Base-by-base conservation (phyloP, 495 filamentous ascomycete genomes). In the Pseudomonodictys pantanalensis region DNA sequence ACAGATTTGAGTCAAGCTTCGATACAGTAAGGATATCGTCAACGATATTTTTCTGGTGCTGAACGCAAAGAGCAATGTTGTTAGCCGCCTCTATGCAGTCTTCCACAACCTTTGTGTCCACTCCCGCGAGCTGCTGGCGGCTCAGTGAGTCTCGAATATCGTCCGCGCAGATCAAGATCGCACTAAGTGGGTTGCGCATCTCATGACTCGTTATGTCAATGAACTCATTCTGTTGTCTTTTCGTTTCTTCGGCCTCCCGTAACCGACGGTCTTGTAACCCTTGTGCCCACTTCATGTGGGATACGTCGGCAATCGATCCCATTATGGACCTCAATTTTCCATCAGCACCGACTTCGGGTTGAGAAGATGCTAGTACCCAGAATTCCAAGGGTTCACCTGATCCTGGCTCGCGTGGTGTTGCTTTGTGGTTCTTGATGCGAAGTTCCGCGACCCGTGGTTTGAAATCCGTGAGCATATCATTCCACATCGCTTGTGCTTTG, bases 131-230 rank as follows among this genome's bases (percentile, higher is more conserved):
- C 12, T 23, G 8, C 30, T 62, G 29, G 30, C 28, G 29, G n/a
- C n/a, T 29, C 32, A 17, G 32, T 24, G 35, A 54, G 29, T 30
- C 56, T 20, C 24, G 25, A 47, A 53, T 58, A 26, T 59, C 57
- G 42, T 72, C 69, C 7, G 69, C 69, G 42, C 66, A 66, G 20
- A 65, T 66, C 20, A 64, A 58, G 29, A 72, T 65, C 1, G 68
- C 69, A 23, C 58, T 62, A 18, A 70, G 49, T 6, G 68, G 68
- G 46, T 71, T 61, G 18, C 66, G 39, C 62, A 71, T 69, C 52
- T 72, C 70, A 46, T 72, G 69, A 10, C 26, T 49, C 5, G 69
- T 71, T 6, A 56, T 65, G 44, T 72, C 69, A 17, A 72, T 72
- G 44, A 72, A 72, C 20, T 66, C 56, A 41, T 44, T 63, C 52